These are phyloP conservation scores for Golubevia sp. DNA, from an alignment of 1,284 basidiomycete species.

Conservation along the genomic window DNA sequence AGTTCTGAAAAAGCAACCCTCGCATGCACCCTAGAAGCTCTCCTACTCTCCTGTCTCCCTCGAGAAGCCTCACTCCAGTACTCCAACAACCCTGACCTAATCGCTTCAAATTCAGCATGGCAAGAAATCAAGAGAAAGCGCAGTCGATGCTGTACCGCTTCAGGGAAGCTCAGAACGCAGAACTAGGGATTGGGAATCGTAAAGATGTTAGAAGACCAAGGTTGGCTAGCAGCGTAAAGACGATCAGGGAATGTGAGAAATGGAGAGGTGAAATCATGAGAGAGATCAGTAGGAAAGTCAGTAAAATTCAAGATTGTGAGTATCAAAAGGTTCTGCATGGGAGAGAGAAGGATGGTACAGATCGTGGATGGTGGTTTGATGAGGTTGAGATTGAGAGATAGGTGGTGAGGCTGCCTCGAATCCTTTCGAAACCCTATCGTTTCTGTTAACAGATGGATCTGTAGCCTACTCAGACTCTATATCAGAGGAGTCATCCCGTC, in stretches of 20 bases:
- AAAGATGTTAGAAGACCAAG: conserved; percentile 80
- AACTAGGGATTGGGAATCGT: conserved; percentile 81
- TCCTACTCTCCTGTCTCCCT: too few relatives aligned
- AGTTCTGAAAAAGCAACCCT: too few relatives aligned
- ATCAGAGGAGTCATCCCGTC: too few relatives aligned
- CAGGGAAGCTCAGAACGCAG: conserved; percentile 91
- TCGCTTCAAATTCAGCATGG: conserved; percentile 23
- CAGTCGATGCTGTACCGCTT: conserved; percentile 96
- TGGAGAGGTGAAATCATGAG: conserved; percentile 93
- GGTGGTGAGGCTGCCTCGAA: too few relatives aligned
- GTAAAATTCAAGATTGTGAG: conserved; percentile 94
- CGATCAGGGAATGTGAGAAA: conserved; percentile 86
- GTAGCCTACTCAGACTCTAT: too few relatives aligned
- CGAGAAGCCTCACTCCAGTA: too few relatives aligned
- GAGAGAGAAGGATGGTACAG: not conserved
- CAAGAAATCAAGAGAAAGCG: conserved; percentile 57
- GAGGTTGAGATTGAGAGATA: too few relatives aligned
- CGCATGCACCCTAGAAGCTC: too few relatives aligned
- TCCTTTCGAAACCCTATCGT: too few relatives aligned
- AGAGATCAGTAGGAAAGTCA: conserved; percentile 93
- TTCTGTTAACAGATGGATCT: too few relatives aligned
- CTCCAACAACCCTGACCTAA: too few relatives aligned
- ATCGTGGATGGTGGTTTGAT: not conserved
- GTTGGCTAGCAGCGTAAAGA: conserved; percentile 88
- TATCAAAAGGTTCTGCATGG: conserved; percentile 18